Evolutionary conservation across 148 eudicot genomes (phyloP), one percentile per base, ranked within the genome.

Genomic region (Chenopodium album): DNA sequence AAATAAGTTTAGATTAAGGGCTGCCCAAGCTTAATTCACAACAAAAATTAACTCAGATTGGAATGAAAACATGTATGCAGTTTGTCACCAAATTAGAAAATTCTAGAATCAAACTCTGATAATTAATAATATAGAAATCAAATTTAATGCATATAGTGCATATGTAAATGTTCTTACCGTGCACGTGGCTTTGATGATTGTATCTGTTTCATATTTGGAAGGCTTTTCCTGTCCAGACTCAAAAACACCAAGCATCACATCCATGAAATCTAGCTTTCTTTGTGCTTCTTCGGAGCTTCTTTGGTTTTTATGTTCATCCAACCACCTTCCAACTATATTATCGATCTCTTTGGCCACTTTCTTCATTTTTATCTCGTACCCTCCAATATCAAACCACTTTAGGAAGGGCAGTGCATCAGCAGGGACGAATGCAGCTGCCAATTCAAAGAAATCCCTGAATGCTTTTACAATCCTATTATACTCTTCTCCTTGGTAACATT

Each of bases 351-450:
- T 67, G 2, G 78, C 78, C 19, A 63, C 34, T 29, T 46, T 79
- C 32, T 75, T 86, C 80, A 86, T 86, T 20, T 47, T 65, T 76
- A 78, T 86, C 73, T 84, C 87, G 32, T 79, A 76, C 11, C 89
- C 89, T 26, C 89, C 89, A 1, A 87, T 79, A 19, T 87, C 89
- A 2, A 87, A 76, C 85, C 83, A 84, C 50, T 79, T 70, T 19
- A 87, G 47, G 56, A 75, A 82, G 0, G 89, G 89, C 3, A 76
- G 10, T 9, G 69, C 81, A 46, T 87, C 89, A 23, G 68, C 81
- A 78, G 78, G 79, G 28, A 81, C 79, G 44, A 81, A 81, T 3
- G 71, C 52, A 9, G 71, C 79, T 28, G 76, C 83, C 29, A 80
- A 71, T 5, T 77, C 81, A 28, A 83, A 82, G 47, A 78, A 87